Evolutionary conservation across 768 basidiomycete genomes (phyloP).

Genomic region (Fibroporia radiculosa): DNA sequence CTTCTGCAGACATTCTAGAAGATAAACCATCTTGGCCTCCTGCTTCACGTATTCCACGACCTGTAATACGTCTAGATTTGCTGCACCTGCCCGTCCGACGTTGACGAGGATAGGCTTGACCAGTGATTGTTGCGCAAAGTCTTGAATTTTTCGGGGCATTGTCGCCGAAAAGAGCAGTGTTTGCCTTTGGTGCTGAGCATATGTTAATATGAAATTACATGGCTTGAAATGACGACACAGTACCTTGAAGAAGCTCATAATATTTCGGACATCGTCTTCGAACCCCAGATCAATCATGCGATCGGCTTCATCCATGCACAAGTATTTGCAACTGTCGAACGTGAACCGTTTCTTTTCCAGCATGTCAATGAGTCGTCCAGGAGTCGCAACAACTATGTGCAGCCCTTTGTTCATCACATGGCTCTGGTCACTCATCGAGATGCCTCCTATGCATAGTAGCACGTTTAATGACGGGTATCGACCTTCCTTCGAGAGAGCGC

Average conservation of each 20-base stretch:
- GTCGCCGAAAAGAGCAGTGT: slow-evolving; percentile 97
- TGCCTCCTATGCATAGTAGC: slow-evolving; percentile 93
- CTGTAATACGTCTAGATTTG: slow-evolving; percentile 92
- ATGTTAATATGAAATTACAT: not conserved
- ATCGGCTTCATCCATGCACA: slow-evolving; percentile 99
- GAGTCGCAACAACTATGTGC: slow-evolving; percentile 95
- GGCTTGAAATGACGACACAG: not conserved
- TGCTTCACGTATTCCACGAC: slow-evolving; percentile 99
- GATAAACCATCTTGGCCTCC: slow-evolving; percentile 99
- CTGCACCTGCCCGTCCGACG: slow-evolving; percentile 96
- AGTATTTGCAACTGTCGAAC: slow-evolving; percentile 88
- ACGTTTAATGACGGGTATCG: slow-evolving; percentile 82
- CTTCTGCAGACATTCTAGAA: slow-evolving; percentile 95
- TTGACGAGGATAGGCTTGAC: slow-evolving; percentile 93
- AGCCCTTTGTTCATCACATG: slow-evolving; percentile 86
- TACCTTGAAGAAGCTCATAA: slow-evolving; percentile 99
- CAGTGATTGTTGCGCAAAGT: slow-evolving; percentile 96
- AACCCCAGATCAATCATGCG: slow-evolving; percentile 99
- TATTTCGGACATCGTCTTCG: slow-evolving; percentile 96
- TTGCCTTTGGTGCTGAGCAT: slow-evolving; percentile 82
- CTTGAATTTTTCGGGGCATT: slow-evolving; percentile 98
- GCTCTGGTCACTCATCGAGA: slow-evolving; percentile 96
- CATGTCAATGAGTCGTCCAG: slow-evolving; percentile 96
- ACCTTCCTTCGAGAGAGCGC: slow-evolving; percentile 68
- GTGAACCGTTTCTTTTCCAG: slow-evolving; percentile 91